A percentile compares a stretch with the other conserved stretches of the same genome.
phyloP scores from a whole-genome alignment of 306 rosid genomes.

The Rosa rugosa region DNA sequence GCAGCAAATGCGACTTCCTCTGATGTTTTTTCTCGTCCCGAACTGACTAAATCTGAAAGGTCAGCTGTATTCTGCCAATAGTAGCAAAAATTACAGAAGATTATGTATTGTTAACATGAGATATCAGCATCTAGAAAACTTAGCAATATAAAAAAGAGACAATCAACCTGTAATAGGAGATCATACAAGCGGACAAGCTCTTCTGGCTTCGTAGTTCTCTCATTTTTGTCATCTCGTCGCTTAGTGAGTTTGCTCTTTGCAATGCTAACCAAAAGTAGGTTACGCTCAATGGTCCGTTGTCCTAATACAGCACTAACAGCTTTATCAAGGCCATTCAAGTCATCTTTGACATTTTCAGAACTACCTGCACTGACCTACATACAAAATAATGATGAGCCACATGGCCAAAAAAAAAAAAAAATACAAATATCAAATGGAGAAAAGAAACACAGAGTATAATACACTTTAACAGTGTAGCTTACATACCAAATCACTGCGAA shows the following conservation, averaged over 20 bases:
- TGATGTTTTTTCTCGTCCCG: slow-evolving; percentile 77
- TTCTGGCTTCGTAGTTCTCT: slow-evolving; percentile 97
- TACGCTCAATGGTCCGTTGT: slow-evolving; percentile 94
- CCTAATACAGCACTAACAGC: slow-evolving; percentile 93
- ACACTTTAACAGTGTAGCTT: background rate
- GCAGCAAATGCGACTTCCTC: slow-evolving; percentile 77
- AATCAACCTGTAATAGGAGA: slow-evolving; percentile 77
- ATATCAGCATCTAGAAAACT: background rate
- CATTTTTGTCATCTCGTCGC: slow-evolving; percentile 84
- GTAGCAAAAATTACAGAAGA: slow-evolving; percentile 19
- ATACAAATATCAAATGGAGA: background rate
- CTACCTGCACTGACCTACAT: slow-evolving; percentile 80
- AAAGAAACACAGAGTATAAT: background rate
- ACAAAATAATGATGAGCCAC: background rate
- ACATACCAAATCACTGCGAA: slow-evolving; percentile 95
- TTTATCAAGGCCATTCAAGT: slow-evolving; percentile 92
- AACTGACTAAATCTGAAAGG: slow-evolving; percentile 91
- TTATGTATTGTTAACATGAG: slow-evolving; percentile 27
- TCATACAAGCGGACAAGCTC: slow-evolving; percentile 95
- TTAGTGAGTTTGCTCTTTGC: slow-evolving; percentile 83
- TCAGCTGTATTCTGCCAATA: slow-evolving; percentile 84
- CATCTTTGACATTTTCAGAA: slow-evolving; percentile 86
- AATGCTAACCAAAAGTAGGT: slow-evolving; percentile 77
- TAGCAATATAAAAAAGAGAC: slow-evolving; percentile 17
- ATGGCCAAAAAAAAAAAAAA: background rate